Conservation (phyloP, 441 rosid genomes). For the Adansonia rubrostipa region DNA sequence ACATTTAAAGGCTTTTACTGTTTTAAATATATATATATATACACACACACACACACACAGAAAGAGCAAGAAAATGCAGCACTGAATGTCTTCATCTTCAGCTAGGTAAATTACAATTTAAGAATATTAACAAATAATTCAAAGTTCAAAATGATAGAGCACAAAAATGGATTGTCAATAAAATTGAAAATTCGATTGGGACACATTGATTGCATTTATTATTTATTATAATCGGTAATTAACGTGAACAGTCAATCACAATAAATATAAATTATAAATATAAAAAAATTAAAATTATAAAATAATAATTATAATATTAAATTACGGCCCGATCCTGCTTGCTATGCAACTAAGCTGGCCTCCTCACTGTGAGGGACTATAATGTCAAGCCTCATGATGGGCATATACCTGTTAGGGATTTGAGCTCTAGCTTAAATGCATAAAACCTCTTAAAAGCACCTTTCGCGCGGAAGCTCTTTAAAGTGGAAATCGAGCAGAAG, state of each 20-base stretch:
- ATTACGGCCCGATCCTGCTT: no score
- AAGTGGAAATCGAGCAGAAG: slow-evolving; percentile 43
- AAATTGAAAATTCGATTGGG: background rate
- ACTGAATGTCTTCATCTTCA: background rate
- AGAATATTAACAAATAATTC: background rate
- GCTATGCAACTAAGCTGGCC: slow-evolving; percentile 51
- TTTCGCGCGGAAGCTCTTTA: no score
- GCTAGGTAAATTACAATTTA: background rate
- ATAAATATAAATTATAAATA: no score
- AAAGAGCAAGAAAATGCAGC: slow-evolving; percentile 10
- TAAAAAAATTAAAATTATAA: no score
- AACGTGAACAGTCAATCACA: no score
- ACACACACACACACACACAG: no score
- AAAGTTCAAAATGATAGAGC: background rate
- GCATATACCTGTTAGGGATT: slow-evolving; percentile 56
- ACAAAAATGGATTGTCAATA: background rate
- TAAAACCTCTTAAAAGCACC: slow-evolving; percentile 59
- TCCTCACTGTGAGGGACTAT: slow-evolving; percentile 65
- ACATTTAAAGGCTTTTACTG: no score
- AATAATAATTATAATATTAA: no score
- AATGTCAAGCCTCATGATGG: slow-evolving; percentile 85
- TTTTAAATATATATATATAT: no score
- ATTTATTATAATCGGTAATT: no score
- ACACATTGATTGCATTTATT: no score
- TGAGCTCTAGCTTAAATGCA: slow-evolving; percentile 64